These are phyloP conservation scores for Sugiyamaella valdiviana DNA, from an alignment of 805 yeast genomes.

Conservation along the genomic window DNA sequence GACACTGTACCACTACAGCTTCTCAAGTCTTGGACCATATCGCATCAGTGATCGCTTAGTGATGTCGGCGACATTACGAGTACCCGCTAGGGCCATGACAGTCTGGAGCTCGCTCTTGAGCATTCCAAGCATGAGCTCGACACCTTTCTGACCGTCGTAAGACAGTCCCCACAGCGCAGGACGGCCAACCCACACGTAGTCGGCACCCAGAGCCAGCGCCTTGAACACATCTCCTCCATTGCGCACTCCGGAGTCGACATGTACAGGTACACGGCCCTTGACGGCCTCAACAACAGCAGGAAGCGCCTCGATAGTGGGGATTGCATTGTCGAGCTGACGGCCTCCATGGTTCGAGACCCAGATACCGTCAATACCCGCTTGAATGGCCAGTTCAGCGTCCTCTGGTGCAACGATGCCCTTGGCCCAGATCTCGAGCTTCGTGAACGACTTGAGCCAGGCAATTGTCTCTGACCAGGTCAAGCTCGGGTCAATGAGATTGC, in stretches of 20 bases:
- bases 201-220: slow-evolving; percentile 65
- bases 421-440: slow-evolving; percentile 43
- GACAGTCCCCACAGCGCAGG: slow-evolving; percentile 62
- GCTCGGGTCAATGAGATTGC: slow-evolving; percentile 24
- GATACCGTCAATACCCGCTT: slow-evolving; percentile 56
- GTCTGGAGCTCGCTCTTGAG: slow-evolving; percentile 19
- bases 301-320: slow-evolving; percentile 59
- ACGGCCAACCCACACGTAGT: slow-evolving; percentile 58
- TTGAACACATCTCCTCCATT: slow-evolving; percentile 61
- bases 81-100: slow-evolving; percentile 25
- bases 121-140: slow-evolving; percentile 29
- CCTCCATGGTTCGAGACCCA: slow-evolving; percentile 72
- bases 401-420: slow-evolving; percentile 65
- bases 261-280: slow-evolving; percentile 47
- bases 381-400: slow-evolving; percentile 56
- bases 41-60: slow-evolving; percentile 13
- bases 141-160: slow-evolving; percentile 64
- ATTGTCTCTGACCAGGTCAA: slow-evolving; percentile 28
- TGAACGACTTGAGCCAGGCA: slow-evolving; percentile 27
- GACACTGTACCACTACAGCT: neutral
- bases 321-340: slow-evolving; percentile 57
- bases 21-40: slow-evolving; percentile 12
- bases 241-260: slow-evolving; percentile 62
- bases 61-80: slow-evolving; percentile 14
- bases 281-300: slow-evolving; percentile 42